Base-by-base conservation (phyloP, 805 yeast genomes). In the Hemisphaericaspora nanyangensis region DNA sequence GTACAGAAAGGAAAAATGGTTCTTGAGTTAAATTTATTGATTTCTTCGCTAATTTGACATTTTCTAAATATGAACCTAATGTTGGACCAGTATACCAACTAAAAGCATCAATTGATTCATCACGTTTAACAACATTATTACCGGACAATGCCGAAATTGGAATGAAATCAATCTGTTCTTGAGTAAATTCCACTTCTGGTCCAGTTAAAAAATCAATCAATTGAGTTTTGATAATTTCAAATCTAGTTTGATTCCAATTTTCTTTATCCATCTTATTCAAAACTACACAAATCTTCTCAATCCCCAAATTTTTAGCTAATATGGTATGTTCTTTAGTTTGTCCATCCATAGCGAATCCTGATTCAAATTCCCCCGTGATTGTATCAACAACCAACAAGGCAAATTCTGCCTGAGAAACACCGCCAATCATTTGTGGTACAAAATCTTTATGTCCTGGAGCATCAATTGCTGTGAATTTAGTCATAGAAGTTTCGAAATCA, bases 361-460 rank as follows among this genome's bases (percentile, higher is more conserved):
- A 67, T 57, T 84, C 90, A 52, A 83, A 85, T 16, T 85, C 88
- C 28, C 82, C 79, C 2, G 68, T 65, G 29, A 72, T 68, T 2
- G 85, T 57, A 55, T 86, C 95, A 15, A 85, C 77, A 8, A 85
- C 86, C 29, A 85, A 65, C 13, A 85, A 65, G 0, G 90, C 90
- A 31, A 80, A 57, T 51, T 85, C 93, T 0, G 93, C 90, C 51
- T 83, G 89, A 3, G 84, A 64, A 1, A 85, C 83, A 20, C 95
- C 95, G 20, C 86, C 84, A 48, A 85, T 84, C 88, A 85, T 83
- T 50, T 83, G 86, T 4, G 95, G 95, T 24, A 85, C 85, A 57
- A 82, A 85, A 52, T 85, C 93, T 44, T 73, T 70, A 58, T 85
- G 95, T 0, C 95, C 95, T 0, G 95, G 95, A 1, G 95, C 89